phyloP scores from a whole-genome alignment of 805 yeast genomes.

The Yamadazyma kitorensis region DNA sequence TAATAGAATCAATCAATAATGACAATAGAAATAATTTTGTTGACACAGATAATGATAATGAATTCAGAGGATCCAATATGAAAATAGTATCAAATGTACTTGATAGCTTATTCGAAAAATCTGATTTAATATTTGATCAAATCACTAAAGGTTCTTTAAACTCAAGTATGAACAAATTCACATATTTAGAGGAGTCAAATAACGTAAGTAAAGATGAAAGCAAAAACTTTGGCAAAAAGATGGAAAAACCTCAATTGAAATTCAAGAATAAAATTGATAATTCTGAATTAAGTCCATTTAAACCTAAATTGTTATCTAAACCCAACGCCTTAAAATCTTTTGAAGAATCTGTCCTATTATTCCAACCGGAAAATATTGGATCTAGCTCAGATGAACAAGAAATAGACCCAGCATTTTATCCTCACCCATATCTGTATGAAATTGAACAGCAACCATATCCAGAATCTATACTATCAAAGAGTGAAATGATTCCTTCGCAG shows the following conservation, averaged over 20 bases:
- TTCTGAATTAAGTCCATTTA: constrained; percentile 67
- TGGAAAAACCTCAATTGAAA: constrained; percentile 65
- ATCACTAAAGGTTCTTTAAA: constrained; percentile 16
- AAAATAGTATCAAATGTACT: constrained; percentile 55
- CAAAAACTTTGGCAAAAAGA: constrained; percentile 21
- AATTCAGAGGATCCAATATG: constrained; percentile 49
- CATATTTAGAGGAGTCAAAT: constrained; percentile 50
- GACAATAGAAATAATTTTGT: constrained; percentile 13
- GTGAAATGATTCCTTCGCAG: constrained; percentile 47
- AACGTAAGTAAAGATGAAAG: constrained; percentile 10
- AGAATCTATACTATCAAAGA: constrained; percentile 38
- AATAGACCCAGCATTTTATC: constrained; percentile 56
- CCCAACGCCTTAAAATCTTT: constrained; percentile 65
- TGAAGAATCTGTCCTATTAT: constrained; percentile 43
- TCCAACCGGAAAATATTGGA: constrained; percentile 25
- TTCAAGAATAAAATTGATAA: constrained; percentile 66
- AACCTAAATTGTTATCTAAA: constrained; percentile 66
- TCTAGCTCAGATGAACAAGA: constrained; percentile 20
- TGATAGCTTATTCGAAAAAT: constrained; percentile 72
- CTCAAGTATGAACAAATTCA: constrained; percentile 21
- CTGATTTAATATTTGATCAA: constrained; percentile 66
- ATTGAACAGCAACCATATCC: constrained; percentile 73
- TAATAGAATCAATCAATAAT: constrained; percentile 25
- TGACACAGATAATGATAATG: constrained; percentile 20
- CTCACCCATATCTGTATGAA: constrained; percentile 80